Percentiles rank a stretch among this genome's conserved stretches.
Conservation (phyloP, 305 asterid species). For the Fraxinus angustifolia region DNA sequence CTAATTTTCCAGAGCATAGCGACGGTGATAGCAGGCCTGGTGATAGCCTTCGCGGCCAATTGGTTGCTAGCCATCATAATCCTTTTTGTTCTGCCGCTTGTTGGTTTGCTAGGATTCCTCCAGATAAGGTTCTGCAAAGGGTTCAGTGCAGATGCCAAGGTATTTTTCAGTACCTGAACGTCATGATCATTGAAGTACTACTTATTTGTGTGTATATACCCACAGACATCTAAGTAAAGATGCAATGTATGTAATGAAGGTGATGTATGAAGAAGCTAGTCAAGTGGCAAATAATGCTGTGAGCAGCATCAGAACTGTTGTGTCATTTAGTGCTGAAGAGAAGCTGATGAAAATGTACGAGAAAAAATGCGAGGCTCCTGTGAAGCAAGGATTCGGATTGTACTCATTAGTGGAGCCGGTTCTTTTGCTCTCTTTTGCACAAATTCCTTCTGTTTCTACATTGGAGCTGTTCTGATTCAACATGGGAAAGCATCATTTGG, state of each 20-base stretch:
- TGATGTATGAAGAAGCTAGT: conserved; percentile 46
- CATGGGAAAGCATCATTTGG: conserved; percentile 33
- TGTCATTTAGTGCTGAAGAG: conserved; percentile 51
- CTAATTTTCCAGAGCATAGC: conserved; percentile 45
- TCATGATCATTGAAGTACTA: not conserved
- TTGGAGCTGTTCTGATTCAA: conserved; percentile 49
- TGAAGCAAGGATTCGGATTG: conserved; percentile 34
- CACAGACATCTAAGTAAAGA: not conserved
- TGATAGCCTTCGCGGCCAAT: conserved; percentile 41
- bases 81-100: conserved; percentile 35
- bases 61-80: conserved; percentile 47
- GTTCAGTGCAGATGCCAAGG: conserved; percentile 41
- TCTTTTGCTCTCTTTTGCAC: conserved; percentile 28
- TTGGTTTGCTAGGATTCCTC: conserved; percentile 33
- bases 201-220: not conserved
- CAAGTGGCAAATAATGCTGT: conserved; percentile 61
- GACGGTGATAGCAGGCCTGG: conserved; percentile 35
- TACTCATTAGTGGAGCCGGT: conserved; percentile 43
- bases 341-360: conserved; percentile 51
- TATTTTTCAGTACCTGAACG: not conserved
- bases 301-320: conserved; percentile 53
- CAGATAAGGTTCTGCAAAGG: conserved; percentile 28
- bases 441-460: conserved; percentile 44
- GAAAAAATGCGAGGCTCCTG: conserved; percentile 33
- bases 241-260: conserved; percentile 19